A percentile compares a stretch with the other conserved stretches of the same genome.
Evolutionary conservation across 2,329 filamentous ascomycete genomes (phyloP).

Genomic region (Sporothrix pallida): DNA sequence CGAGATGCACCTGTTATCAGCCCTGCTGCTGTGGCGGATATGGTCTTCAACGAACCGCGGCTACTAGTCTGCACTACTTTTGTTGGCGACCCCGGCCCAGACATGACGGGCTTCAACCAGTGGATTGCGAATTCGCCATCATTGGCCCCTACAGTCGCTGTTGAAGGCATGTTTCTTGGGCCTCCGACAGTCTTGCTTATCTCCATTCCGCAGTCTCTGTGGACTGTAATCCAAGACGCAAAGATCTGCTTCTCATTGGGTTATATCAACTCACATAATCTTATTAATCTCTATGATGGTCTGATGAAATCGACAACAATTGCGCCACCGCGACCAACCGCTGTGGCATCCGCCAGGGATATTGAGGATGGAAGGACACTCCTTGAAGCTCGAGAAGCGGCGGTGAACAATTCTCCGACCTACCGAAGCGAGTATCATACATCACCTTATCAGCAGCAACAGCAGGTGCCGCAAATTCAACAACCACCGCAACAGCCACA

Average conservation of each 20-base stretch:
- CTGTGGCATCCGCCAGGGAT: constrained; percentile 55
- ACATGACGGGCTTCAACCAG: constrained; percentile 69
- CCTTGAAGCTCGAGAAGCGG: constrained; percentile 58
- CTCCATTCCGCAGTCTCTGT: constrained; percentile 68
- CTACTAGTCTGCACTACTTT: constrained; percentile 72
- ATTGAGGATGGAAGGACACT: constrained; percentile 64
- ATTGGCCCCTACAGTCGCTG: constrained; percentile 63
- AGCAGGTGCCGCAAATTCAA: constrained; percentile 10
- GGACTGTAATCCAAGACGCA: constrained; percentile 68
- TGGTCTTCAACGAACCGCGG: constrained; percentile 66
- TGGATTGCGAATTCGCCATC: constrained; percentile 67
- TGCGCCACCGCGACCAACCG: not conserved
- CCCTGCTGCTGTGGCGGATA: constrained; percentile 56
- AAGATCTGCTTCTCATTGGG: constrained; percentile 71
- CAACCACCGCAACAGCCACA: constrained; percentile 33
- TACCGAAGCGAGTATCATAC: constrained; percentile 26
- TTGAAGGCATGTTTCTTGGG: constrained; percentile 71
- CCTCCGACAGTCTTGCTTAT: constrained; percentile 70
- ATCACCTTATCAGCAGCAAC: constrained; percentile 30
- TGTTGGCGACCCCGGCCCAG: constrained; percentile 67
- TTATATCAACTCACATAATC: constrained; percentile 70
- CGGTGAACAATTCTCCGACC: constrained; percentile 41
- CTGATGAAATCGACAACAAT: constrained; percentile 58
- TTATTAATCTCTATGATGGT: constrained; percentile 67
- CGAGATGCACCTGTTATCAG: constrained; percentile 54